Percentiles rank a stretch among this genome's conserved stretches.
phyloP scores from a whole-genome alignment of 208 protist genomes.

The Angomonas ambiguus region DNA sequence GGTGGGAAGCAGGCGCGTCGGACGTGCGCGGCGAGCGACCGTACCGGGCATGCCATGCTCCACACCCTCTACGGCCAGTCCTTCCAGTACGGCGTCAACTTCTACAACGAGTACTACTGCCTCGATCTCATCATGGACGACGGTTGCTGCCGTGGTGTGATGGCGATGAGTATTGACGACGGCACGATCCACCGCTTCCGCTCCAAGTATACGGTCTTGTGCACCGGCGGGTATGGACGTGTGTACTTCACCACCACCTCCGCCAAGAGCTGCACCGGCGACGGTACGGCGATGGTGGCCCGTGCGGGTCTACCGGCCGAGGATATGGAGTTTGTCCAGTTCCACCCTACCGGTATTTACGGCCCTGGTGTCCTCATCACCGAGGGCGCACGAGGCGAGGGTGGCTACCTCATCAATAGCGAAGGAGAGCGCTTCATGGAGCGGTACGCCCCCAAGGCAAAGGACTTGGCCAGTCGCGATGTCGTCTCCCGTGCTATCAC shows the following conservation, averaged over 20 bases:
- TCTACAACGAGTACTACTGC: conserved; percentile 99
- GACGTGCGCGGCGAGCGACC: conserved; percentile 97
- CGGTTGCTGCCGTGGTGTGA: conserved; percentile 92
- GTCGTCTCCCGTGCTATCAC: conserved; percentile 99
- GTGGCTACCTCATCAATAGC: conserved; percentile 98
- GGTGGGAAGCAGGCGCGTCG: conserved; percentile 97
- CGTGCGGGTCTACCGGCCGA: conserved; percentile 96
- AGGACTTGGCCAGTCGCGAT: conserved; percentile 99
- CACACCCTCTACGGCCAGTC: conserved; percentile 99
- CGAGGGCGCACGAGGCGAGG: conserved; percentile 95
- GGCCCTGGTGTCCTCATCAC: conserved; percentile 99
- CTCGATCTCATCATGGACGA: conserved; percentile 98
- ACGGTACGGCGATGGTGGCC: conserved; percentile 98
- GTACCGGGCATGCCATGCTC: conserved; percentile 98
- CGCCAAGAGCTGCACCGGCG: conserved; percentile 99
- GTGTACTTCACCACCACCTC: conserved; percentile 97
- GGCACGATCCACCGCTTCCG: conserved; percentile 97
- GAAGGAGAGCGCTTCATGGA: conserved; percentile 99
- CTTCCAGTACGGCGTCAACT: conserved; percentile 95
- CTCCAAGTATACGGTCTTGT: conserved; percentile 96
- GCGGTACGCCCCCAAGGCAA: conserved; percentile 97
- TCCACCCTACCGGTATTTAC: conserved; percentile 99
- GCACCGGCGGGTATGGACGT: conserved; percentile 97
- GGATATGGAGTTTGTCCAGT: conserved; percentile 99
- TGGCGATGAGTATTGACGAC: conserved; percentile 97